Base-by-base conservation (phyloP, 2,329 filamentous ascomycete species). In the Laburnicola sp. region DNA sequence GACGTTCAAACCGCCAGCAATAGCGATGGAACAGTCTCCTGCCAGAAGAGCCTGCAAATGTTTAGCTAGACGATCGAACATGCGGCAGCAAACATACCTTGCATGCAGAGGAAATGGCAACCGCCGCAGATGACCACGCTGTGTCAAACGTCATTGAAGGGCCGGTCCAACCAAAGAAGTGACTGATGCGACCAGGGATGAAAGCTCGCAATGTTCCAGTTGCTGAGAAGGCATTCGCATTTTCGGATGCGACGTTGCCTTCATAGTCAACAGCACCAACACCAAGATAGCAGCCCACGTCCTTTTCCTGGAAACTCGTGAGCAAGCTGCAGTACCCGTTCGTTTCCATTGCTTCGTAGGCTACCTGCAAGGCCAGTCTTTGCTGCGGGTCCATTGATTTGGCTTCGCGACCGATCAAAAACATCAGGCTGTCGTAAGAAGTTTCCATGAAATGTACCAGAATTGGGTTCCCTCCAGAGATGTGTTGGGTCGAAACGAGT, bases 261-360 rank as follows among this genome's bases (percentile, higher is more conserved):
- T 58, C 51, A 36, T 74, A 74, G 38, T 74, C 70, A 4, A 58
- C 50, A 4, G 64, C 65, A 6, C 64, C 61, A 6, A 62, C 60
- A 10, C 70, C 71, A 6, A 74, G 56, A 37, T 65, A 74, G 40
- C 64, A 66, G 1, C 69, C 72, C 5, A 71, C 62, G 3, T 11
- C 22, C 2, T 38, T 46, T 10, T 32, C 46, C 37, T 8, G 36
- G 30, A 53, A 53, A n/a, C n/a, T n/a, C n/a, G n/a, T n/a, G n/a
- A n/a, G n/a, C n/a, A n/a, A n/a, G n/a, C n/a, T n/a, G n/a, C n/a
- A n/a, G 48, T 54, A 63, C 2, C 68, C 69, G 6, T 55, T 62
- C 31, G 62, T 67, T 41, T 75, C 73, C 2, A 82, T 49, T 2
- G 73, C 70, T 80, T 80, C 59, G 80, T 77, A 1, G 6, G 53